phyloP scores from a whole-genome alignment of 345 rosid genomes.

The Bretschneidera sinensis region DNA sequence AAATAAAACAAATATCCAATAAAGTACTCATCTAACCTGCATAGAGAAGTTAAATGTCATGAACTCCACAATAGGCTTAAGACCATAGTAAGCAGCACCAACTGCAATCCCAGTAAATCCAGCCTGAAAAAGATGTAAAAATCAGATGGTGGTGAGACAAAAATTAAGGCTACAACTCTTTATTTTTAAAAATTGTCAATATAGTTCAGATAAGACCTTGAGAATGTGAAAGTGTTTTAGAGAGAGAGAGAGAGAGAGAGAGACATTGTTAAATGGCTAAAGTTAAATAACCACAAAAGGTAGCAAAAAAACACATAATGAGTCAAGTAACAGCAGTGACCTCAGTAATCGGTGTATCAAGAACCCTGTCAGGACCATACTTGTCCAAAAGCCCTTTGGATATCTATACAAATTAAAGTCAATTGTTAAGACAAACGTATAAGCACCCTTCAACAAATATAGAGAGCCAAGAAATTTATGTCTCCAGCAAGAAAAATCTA shows the following conservation, averaged over 20 bases:
- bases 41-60: slow-evolving; percentile 69
- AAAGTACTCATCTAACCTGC: slow-evolving; percentile 49
- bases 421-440: neutral
- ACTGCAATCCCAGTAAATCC: slow-evolving; percentile 78
- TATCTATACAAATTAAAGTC: slow-evolving; percentile 28
- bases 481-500: slow-evolving; percentile 9
- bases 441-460: neutral
- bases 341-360: slow-evolving; percentile 72
- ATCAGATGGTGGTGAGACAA: slow-evolving; percentile 5
- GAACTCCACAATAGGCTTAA: slow-evolving; percentile 62
- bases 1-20: neutral
- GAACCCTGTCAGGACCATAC: slow-evolving; percentile 68
- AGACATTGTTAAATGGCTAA: neutral
- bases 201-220: too few species aligned
- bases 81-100: slow-evolving; percentile 68
- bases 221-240: too few species aligned
- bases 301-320: too few species aligned
- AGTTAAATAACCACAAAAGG: slow-evolving; percentile 3
- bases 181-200: too few species aligned
- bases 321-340: slow-evolving; percentile 16
- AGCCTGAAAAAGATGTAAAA: slow-evolving; percentile 44
- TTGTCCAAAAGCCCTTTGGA: slow-evolving; percentile 52
- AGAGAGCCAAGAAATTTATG: too few species aligned
- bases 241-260: neutral
- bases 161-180: too few species aligned